Evolutionary conservation across 345 rosid genomes (phyloP), one percentile per base, ranked within the genome.

Genomic region (Cardamine resedifolia): DNA sequence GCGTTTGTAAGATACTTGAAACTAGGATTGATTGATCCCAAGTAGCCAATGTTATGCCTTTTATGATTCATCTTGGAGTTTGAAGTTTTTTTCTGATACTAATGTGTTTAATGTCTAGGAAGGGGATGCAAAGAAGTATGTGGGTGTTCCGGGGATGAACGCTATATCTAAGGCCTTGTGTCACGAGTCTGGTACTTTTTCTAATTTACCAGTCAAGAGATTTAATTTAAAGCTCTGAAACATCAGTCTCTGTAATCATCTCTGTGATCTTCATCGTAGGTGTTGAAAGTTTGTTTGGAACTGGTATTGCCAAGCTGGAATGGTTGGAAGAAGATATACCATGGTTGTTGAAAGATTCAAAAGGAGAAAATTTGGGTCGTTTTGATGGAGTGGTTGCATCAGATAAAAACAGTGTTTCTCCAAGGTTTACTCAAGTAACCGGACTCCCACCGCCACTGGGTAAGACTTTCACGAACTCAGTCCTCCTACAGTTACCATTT

Each of bases 101-200:
- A 4, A 44, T 20, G 48, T 72, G 44, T n/a, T 21, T 15, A 70
- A 36, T 21, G 14, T 81, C 44, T 73, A 92, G 98, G 92, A 80
- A 78, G 88, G 65, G 52, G 31, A 57, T 33, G 81, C 50, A 64
- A 92, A 83, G 70, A 92, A 80, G 79, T 88, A 85, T 68, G 92
- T 92, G 31, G 95, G 96, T 53, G 79, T 88, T 27, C 96, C 96
- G 0, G 90, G 91, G 75, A 90, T 92, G 96, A 90, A 92, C 76
- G 81, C 98, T 30, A 79, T 90, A 53, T 83, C 88, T 71, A 82
- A 67, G 77, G 83, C 94, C 73, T 76, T 90, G 60, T 86, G 92
- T 80, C 45, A 55, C 47, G 86, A 90, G 48, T 85, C 82, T 2
- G 95, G 95, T 92, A 75, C 63, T 1, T 75, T 72, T 15, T 53